Evolutionary conservation across 352 stramenopile species (phyloP).

Genomic region (Elongisporangium anandrum): DNA sequence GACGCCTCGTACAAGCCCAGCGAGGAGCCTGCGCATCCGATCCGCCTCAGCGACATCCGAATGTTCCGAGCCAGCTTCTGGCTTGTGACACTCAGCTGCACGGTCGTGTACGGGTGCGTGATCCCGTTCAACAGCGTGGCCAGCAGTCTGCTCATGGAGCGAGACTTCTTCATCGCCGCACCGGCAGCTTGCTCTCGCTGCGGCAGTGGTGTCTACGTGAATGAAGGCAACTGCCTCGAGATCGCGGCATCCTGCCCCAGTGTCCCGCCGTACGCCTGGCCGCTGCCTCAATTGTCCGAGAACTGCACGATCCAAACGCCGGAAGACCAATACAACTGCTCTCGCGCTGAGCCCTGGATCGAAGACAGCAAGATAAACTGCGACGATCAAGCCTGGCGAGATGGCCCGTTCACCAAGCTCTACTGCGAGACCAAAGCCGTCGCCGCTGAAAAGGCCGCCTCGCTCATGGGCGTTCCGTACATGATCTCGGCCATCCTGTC

Average conservation of each 20-base stretch:
- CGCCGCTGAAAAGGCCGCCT: conserved; percentile 35
- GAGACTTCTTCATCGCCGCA: conserved; percentile 52
- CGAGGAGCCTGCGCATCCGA: conserved; percentile 13
- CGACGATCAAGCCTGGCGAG: conserved; percentile 33
- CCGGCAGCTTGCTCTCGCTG: conserved; percentile 26
- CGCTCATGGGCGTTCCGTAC: conserved; percentile 83
- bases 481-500: conserved; percentile 69
- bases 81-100: conserved; percentile 67
- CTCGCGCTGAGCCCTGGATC: conserved; percentile 23
- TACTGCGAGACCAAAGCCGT: conserved; percentile 34
- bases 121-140: conserved; percentile 89
- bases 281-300: conserved; percentile 25
- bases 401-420: conserved; percentile 19
- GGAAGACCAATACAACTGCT: conserved; percentile 28
- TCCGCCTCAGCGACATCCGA: conserved; percentile 35
- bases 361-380: conserved; percentile 42
- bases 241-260: conserved; percentile 21
- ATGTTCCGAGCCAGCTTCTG: conserved; percentile 61
- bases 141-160: conserved; percentile 74
- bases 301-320: conserved; percentile 39
- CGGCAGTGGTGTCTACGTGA: conserved; percentile 25
- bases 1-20: conserved; percentile 2
- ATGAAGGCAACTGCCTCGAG: conserved; percentile 25
- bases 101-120: conserved; percentile 84
- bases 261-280: conserved; percentile 39